Conservation (phyloP, 1,284 basidiomycete genomes). For the Abortiporus biennis region DNA sequence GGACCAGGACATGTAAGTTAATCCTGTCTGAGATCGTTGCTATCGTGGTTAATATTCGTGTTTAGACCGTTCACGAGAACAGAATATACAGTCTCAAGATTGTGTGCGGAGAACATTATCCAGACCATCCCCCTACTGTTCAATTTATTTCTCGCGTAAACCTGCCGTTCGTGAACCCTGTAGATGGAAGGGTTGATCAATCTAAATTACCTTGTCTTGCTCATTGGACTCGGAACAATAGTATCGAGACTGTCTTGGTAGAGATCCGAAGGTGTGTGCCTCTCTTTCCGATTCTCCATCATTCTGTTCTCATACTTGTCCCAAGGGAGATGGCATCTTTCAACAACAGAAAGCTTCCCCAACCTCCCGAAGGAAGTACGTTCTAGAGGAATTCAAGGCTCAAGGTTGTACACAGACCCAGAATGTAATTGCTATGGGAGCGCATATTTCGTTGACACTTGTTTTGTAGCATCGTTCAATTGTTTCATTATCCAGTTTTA, state of each 20-base stretch:
- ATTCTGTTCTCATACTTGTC: slow-evolving; percentile 5
- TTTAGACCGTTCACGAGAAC: slow-evolving; percentile 94
- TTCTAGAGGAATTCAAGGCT: slow-evolving; percentile 37
- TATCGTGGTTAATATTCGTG: not conserved
- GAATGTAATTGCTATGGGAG: no score
- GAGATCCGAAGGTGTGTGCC: slow-evolving; percentile 78
- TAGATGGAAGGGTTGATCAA: slow-evolving; percentile 75
- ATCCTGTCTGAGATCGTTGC: not conserved
- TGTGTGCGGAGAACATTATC: slow-evolving; percentile 79
- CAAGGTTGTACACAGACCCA: not conserved
- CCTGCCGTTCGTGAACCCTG: slow-evolving; percentile 85
- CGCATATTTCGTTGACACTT: no score
- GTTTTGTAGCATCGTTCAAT: no score
- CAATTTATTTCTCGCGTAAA: slow-evolving; percentile 90
- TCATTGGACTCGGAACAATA: slow-evolving; percentile 70
- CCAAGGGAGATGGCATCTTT: slow-evolving; percentile 92
- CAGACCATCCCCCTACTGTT: slow-evolving; percentile 74
- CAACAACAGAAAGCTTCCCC: slow-evolving; percentile 89
- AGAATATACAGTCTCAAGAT: slow-evolving; percentile 97
- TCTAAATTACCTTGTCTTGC: slow-evolving; percentile 64
- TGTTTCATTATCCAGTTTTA: not conserved
- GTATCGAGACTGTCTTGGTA: slow-evolving; percentile 85
- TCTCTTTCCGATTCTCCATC: not conserved
- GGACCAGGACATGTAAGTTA: slow-evolving; percentile 88
- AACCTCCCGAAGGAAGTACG: slow-evolving; percentile 84